A percentile compares a stretch with the other conserved stretches of the same genome.
phyloP scores from a whole-genome alignment of 1,284 basidiomycete species.

The Heterobasidion irregulare region DNA sequence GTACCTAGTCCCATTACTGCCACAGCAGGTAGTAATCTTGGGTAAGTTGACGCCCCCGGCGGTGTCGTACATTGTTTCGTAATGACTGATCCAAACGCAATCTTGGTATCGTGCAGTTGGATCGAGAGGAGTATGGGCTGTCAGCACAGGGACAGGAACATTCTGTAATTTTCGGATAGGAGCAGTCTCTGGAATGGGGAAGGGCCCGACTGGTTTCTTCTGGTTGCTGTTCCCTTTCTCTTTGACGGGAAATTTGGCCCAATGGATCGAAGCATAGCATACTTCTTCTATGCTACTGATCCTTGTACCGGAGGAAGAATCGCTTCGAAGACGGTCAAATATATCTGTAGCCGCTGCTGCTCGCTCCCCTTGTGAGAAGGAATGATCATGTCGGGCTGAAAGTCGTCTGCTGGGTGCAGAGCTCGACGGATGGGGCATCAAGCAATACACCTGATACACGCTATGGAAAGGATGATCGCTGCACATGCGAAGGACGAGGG shows the following conservation, averaged over 20 bases:
- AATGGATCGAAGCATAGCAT: slow-evolving; percentile 71
- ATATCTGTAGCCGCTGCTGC: slow-evolving; percentile 62
- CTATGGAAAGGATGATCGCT: slow-evolving; percentile 92
- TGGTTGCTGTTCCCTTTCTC: slow-evolving; percentile 14
- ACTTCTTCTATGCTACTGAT: slow-evolving; percentile 58
- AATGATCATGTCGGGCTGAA: slow-evolving; percentile 6
- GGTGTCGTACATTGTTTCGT: slow-evolving; percentile 49
- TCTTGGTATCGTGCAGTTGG: slow-evolving; percentile 57
- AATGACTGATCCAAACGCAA: slow-evolving; percentile 61
- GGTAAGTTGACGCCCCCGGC: slow-evolving; percentile 83
- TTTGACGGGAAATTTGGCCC: slow-evolving; percentile 62
- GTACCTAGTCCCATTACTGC: slow-evolving; percentile 62
- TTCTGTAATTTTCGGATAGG: slow-evolving; percentile 41
- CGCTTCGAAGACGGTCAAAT: slow-evolving; percentile 49
- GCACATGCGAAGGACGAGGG: slow-evolving; percentile 71
- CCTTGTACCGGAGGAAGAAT: slow-evolving; percentile 28
- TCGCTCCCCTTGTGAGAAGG: slow-evolving; percentile 26
- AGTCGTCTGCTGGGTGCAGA: slow-evolving; percentile 5
- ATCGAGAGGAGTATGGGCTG: slow-evolving; percentile 67
- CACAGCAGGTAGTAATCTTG: slow-evolving; percentile 72
- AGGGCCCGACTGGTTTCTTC: slow-evolving; percentile 13
- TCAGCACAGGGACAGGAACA: slow-evolving; percentile 77
- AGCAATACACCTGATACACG: slow-evolving; percentile 83
- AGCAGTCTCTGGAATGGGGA: slow-evolving; percentile 32
- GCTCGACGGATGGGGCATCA: slow-evolving; percentile 30